Conservation (phyloP, 306 rosid genomes). For the Purshia tridentata region DNA sequence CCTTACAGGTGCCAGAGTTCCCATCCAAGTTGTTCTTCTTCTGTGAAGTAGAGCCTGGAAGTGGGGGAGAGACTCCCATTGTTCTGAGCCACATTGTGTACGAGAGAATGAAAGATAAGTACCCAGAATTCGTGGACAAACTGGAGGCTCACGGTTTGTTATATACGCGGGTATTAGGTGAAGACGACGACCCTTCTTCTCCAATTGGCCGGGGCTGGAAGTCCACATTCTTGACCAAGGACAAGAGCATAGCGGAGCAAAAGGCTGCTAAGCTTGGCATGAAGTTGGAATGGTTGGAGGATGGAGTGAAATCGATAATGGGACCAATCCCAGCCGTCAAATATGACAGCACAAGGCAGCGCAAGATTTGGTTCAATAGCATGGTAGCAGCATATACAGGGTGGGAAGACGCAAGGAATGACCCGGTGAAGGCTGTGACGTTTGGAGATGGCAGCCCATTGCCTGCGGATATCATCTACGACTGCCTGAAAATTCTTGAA, state of each 20-base stretch:
- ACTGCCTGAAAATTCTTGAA: conserved; percentile 64
- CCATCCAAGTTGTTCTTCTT: conserved; percentile 81
- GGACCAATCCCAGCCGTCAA: conserved; percentile 85
- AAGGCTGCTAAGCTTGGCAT: conserved; percentile 83
- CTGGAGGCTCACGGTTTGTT: conserved; percentile 70
- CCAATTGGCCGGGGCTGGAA: conserved; percentile 96
- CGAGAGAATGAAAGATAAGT: conserved; percentile 61
- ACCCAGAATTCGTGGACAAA: conserved; percentile 67
- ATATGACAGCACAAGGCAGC: conserved; percentile 47
- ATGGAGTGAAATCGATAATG: conserved; percentile 71
- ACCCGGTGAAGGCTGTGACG: conserved; percentile 79
- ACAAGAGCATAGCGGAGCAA: conserved; percentile 67
- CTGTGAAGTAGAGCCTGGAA: conserved; percentile 74
- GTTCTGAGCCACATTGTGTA: conserved; percentile 80
- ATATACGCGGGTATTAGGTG: conserved; percentile 69
- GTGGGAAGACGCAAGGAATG: conserved; percentile 53
- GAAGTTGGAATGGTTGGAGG: conserved; percentile 83
- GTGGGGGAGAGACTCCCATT: conserved; percentile 89
- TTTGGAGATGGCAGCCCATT: conserved; percentile 75
- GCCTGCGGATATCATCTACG: conserved; percentile 56
- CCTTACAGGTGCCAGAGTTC: conserved; percentile 64
- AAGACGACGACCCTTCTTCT: conserved; percentile 74
- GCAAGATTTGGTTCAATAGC: conserved; percentile 88
- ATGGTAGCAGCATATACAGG: conserved; percentile 85
- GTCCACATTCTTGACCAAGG: conserved; percentile 80